These are phyloP conservation scores for Turritis glabra DNA, from an alignment of 345 rosid species.

Conservation along the genomic window DNA sequence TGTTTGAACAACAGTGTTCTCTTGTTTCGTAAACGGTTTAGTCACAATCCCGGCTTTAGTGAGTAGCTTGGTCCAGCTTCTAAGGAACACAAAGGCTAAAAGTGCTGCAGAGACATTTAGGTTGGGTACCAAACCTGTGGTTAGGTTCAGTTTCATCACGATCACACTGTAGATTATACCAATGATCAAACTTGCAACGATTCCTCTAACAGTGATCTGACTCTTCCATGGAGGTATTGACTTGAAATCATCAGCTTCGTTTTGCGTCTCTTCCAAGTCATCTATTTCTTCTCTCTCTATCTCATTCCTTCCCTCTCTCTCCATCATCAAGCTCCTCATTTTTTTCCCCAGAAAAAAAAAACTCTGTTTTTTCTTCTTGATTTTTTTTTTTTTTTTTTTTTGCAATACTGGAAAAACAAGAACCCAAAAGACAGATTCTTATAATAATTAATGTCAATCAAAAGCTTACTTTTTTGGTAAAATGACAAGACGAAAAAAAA, in stretches of 20 bases:
- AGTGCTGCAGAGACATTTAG: conserved; percentile 98
- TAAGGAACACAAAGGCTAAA: conserved; percentile 68
- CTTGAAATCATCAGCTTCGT: conserved; percentile 44
- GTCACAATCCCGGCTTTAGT: conserved; percentile 64
- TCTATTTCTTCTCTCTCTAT: conserved; percentile 37
- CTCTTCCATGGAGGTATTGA: conserved; percentile 74
- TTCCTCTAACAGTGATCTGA: conserved; percentile 78
- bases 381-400: not conserved
- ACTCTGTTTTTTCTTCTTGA: conserved; percentile 14
- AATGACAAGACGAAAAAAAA: not conserved
- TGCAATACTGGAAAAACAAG: not conserved
- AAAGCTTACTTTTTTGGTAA: not conserved
- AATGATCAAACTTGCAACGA: conserved; percentile 65
- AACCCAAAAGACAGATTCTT: conserved; percentile 27
- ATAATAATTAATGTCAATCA: not conserved
- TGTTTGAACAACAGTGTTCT: conserved; percentile 88
- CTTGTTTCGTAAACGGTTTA: conserved; percentile 80
- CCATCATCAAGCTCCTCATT: conserved; percentile 22
- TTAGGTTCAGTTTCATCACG: conserved; percentile 84
- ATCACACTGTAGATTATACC: conserved; percentile 85
- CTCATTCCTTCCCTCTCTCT: conserved; percentile 30
- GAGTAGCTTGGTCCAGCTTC: conserved; percentile 78
- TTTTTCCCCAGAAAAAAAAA: not conserved
- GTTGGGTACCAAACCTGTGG: conserved; percentile 92
- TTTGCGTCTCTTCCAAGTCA: conserved; percentile 42